A percentile compares a stretch with the other conserved stretches of the same genome.
phyloP scores from a whole-genome alignment of 169 alveolate genomes.

The Eimeria tenella region DNA sequence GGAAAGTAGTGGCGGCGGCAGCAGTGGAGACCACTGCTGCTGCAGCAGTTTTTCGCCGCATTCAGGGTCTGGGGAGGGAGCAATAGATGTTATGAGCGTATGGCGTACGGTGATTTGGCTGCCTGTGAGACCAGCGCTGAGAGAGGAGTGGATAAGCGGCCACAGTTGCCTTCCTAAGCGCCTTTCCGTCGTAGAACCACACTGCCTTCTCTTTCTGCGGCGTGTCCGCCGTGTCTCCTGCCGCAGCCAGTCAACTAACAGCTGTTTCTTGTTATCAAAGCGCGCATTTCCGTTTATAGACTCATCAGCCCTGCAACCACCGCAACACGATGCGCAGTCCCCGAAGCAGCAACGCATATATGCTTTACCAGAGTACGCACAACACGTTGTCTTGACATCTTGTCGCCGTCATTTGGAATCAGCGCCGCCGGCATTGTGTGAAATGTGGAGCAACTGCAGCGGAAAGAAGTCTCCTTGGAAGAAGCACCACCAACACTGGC shows the following conservation, averaged over 20 bases:
- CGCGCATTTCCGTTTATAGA: not conserved
- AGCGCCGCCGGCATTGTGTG: not conserved
- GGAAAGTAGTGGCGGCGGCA: slow-evolving; percentile 6
- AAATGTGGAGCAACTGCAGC: slow-evolving; percentile 39
- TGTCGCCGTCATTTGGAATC: slow-evolving; percentile 2
- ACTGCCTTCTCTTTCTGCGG: slow-evolving; percentile 47
- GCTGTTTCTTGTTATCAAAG: slow-evolving; percentile 22
- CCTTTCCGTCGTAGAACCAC: slow-evolving; percentile 39
- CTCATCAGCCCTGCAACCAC: not conserved
- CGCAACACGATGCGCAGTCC: not conserved
- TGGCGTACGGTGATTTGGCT: slow-evolving; percentile 78
- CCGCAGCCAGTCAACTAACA: slow-evolving; percentile 19
- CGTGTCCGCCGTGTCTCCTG: slow-evolving; percentile 17
- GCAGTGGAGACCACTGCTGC: slow-evolving; percentile 10
- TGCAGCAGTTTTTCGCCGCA: not conserved
- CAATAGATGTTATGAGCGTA: not conserved
- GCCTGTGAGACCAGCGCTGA: slow-evolving; percentile 62
- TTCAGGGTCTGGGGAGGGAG: not conserved
- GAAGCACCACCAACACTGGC: slow-evolving; percentile 56
- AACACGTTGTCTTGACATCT: slow-evolving; percentile 29
- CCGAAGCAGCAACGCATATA: not conserved
- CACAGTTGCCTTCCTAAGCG: slow-evolving; percentile 34
- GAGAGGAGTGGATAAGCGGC: not conserved
- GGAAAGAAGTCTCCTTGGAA: not conserved
- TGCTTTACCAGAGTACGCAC: slow-evolving; percentile 30